Evolutionary conservation across 1,284 basidiomycete genomes (phyloP), one percentile per base, ranked within the genome.

Genomic region (Cystobasidium pallidum): DNA sequence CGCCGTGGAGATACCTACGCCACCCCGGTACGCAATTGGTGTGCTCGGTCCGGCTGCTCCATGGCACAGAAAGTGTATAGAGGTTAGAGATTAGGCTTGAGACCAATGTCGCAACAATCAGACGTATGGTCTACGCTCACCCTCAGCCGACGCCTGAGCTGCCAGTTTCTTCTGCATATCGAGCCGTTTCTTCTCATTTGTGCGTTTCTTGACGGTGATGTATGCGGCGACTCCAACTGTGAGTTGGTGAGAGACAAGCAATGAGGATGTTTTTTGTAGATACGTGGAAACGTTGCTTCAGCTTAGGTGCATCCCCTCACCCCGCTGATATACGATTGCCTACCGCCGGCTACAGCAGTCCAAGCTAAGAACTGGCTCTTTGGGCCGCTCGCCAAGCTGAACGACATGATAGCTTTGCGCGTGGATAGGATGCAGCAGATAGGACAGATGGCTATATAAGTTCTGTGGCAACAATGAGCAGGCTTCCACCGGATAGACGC

Each of bases 321-420:
- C 55, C 8, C 3, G 49, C 21, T 45, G n/a, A 32, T 6, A 36
- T 26, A 1, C 39, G 11, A 32, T 39, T 66, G n/a, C 52, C 51
- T 41, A 66, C 64, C 24, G 17, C 64, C 64, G 26, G 52, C 52
- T 28, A 66, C 49, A 36, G 32, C 64, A 24, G 54, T 58, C 66
- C 66, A 67, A 32, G 66, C 51, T 55, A 67, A 17, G 36, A 66
- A 66, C 26, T 66, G 64, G 32, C 41, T 43, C 19, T 55, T 52
- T 21, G 64, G 64, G 13, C 64, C 64, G 28, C 52, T 67, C n/a
- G 66, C 66, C 30, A 58, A 30, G 55, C 49, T 67, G 28, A 58
- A 59, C 0, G 66, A 54, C 66, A 67, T 67, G 21, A 3, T 52
- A n/a, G n/a, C n/a, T n/a, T n/a, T n/a, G n/a, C n/a, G n/a, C n/a